Base-by-base conservation (phyloP, 306 rosid species). In the Gastrolobium villosum region DNA sequence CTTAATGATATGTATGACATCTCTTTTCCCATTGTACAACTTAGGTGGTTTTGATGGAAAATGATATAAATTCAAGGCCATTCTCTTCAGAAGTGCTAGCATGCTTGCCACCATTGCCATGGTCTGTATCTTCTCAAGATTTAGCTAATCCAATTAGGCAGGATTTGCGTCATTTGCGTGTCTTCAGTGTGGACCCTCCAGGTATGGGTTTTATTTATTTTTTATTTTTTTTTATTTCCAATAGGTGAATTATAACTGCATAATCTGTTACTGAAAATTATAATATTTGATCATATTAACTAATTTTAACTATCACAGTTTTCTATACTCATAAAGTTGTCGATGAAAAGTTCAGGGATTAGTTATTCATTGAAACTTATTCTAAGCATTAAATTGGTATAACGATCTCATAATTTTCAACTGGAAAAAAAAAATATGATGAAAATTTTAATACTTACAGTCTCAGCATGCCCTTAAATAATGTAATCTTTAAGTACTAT, bases 171-270 rank as follows among this genome's bases (percentile, higher is more conserved):
- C 80, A 86, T 65, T 30, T 93, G 72, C 72, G 53, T 65, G 97
- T 88, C 71, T 93, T 95, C 77, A 95, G 99, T 69, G 99, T 95
- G 72, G 99, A 95, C 83, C 99, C 99, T 87, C 99, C 99, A 60
- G 99, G 99, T 93, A 85, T 73, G 77, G 37, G 30, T 67, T 70
- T 63, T 63, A 37, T 45, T 72, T 36, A 45, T 15, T 65, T 63
- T 81, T 76, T 52, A 43, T 55, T 41, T 77, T 46, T 46, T 11
- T 67, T 62, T 50, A 9, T 66, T 48, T 57, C 48, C 45, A 34
- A 28, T 63, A 36, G 68, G 62, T 70, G n/a, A 79, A 49, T 75
- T 30, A 15, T 61, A 69, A 70, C n/a, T 63, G 39, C 20, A 62
- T 56, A 4, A 2, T 56, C 44, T 70, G 63, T 34, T 20, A 49